These are phyloP conservation scores for Chalciporus sp. DNA, from an alignment of 1,284 basidiomycete species.

Conservation along the genomic window DNA sequence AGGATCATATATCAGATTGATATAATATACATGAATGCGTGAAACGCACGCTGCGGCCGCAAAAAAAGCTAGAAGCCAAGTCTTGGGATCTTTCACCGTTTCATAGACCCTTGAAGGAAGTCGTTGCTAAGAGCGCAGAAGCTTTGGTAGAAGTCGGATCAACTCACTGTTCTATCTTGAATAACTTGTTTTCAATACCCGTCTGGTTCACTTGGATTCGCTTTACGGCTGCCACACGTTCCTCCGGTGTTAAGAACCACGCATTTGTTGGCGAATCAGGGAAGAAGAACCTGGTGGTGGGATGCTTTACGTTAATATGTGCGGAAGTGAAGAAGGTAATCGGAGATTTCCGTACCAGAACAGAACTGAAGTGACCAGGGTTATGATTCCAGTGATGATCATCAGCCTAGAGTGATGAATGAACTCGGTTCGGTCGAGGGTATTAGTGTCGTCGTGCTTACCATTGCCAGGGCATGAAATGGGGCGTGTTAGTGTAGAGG, in stretches of 20 bases:
- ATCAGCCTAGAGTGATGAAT: constrained; percentile 47
- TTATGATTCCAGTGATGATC: constrained; percentile 62
- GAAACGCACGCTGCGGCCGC: constrained; percentile 51
- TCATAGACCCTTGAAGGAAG: constrained; percentile 60
- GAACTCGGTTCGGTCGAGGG: neutral
- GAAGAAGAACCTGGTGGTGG: constrained; percentile 59
- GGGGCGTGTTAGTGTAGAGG: constrained; percentile 45
- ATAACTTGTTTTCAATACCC: constrained; percentile 77
- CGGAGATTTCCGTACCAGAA: constrained; percentile 47
- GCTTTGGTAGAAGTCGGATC: constrained; percentile 9
- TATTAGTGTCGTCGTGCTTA: constrained; percentile 18
- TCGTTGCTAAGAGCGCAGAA: constrained; percentile 12
- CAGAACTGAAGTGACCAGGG: constrained; percentile 56
- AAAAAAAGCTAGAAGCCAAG: constrained; percentile 71
- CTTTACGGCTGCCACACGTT: constrained; percentile 64
- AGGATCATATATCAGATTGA: constrained; percentile 14
- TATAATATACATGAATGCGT: constrained; percentile 3
- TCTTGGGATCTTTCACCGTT: constrained; percentile 70
- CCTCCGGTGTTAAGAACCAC: constrained; percentile 68
- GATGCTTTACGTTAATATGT: constrained; percentile 5
- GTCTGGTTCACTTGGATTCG: constrained; percentile 72
- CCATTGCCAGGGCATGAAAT: constrained; percentile 60
- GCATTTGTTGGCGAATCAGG: constrained; percentile 76
- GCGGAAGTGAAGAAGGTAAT: constrained; percentile 1
- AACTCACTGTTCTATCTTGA: constrained; percentile 74